These are phyloP conservation scores for Nakazawaea anatomiae DNA, from an alignment of 805 yeast species.

Conservation along the genomic window DNA sequence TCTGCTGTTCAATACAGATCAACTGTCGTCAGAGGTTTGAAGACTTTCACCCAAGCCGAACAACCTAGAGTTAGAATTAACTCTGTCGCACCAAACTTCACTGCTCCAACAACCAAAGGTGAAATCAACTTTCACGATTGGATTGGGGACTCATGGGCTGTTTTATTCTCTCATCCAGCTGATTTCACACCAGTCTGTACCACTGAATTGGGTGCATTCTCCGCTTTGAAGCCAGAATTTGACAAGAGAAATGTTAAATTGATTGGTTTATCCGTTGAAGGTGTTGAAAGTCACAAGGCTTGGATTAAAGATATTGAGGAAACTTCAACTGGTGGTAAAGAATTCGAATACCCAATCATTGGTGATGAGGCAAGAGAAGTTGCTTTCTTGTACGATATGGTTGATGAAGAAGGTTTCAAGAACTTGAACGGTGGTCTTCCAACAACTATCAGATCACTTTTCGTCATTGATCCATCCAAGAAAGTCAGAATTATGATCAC, in stretches of 20 bases:
- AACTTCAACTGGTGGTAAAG: slow-evolving; percentile 58
- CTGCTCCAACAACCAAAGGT: slow-evolving; percentile 78
- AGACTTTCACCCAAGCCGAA: slow-evolving; percentile 21
- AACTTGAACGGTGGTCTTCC: slow-evolving; percentile 68
- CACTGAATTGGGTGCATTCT: slow-evolving; percentile 92
- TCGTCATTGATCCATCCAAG: slow-evolving; percentile 85
- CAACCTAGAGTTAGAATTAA: slow-evolving; percentile 54
- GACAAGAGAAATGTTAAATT: slow-evolving; percentile 79
- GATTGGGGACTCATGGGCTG: slow-evolving; percentile 82
- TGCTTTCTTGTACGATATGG: slow-evolving; percentile 81
- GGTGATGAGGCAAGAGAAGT: slow-evolving; percentile 85
- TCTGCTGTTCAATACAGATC: slow-evolving; percentile 16
- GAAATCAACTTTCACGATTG: slow-evolving; percentile 81
- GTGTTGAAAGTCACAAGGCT: slow-evolving; percentile 67
- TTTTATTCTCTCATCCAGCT: slow-evolving; percentile 90
- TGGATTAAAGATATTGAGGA: slow-evolving; percentile 95
- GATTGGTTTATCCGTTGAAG: slow-evolving; percentile 87
- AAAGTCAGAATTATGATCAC: slow-evolving; percentile 81
- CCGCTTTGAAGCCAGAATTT: slow-evolving; percentile 83
- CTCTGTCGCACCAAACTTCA: slow-evolving; percentile 82
- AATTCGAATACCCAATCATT: slow-evolving; percentile 82
- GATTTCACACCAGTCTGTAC: slow-evolving; percentile 97
- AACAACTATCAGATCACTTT: slow-evolving; percentile 88
- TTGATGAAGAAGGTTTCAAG: slow-evolving; percentile 78
- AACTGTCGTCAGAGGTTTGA: slow-evolving; percentile 21